Evolutionary conservation across 352 stramenopile genomes (phyloP), one percentile per base, ranked within the genome.

Genomic region (Phytophthora pluvialis): DNA sequence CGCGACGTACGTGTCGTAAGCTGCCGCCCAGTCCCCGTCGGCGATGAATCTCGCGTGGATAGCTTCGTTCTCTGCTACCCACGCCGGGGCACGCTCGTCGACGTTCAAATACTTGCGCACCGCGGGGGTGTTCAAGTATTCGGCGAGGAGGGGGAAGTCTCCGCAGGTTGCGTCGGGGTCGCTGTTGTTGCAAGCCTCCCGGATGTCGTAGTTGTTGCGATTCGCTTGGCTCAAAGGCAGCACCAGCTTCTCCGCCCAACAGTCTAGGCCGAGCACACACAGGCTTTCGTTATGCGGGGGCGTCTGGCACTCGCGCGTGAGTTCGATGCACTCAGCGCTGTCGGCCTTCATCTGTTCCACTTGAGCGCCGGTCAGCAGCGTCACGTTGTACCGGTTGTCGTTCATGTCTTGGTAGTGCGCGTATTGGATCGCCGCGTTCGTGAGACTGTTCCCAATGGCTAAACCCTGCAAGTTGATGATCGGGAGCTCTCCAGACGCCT

Each of bases 1-100:
- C 0, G 78, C 79, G 16, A 98, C 64, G 18, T 90, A 88, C 12
- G 76, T 52, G 28, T 94, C 77, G 67, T 92, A 98, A 45, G 95
- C 77, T 67, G 96, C 91, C 82, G 98, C 98, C 84, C 86, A 98
- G 76, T 99, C 94, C 28, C 75, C 77, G 40, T 86, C 57, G 7
- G 59, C 45, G 5, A 36, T 76, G 64, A 98, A 98, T 15, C 62
- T 48, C 40, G 78, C 71, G 15, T 45, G 55, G n/a, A 70, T 57
- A 11, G 8, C 44, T 38, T 36, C 26, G 15, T 50, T 50, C 25
- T 50, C 44, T 36, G 35, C 26, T 6, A 50, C 13, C 95, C 95
- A 99, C 38, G 51, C 50, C 52, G 58, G 44, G 36, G 56, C 33
- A 44, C 47, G 48, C 43, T 61, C 52, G 32, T 89, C 70, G 3